Conservation (phyloP, 192 early-diverging fungal species). For the Polychytrium aggregatum region DNA sequence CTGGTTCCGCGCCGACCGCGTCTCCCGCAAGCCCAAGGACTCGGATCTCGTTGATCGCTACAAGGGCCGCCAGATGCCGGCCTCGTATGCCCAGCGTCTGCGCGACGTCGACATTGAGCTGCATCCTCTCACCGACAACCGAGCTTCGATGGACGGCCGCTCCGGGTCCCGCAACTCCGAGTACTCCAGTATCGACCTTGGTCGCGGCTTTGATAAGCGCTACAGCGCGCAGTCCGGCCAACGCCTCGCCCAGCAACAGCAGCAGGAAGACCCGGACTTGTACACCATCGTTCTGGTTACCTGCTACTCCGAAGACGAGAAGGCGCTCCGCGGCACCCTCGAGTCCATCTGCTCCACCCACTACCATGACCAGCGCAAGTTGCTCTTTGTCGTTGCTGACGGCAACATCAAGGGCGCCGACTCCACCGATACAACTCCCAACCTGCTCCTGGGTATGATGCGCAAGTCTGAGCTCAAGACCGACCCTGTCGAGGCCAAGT, state of each 20-base stretch:
- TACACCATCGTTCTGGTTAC: conserved; percentile 69
- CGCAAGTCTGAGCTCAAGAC: conserved; percentile 14
- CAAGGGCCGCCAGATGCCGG: too few species aligned
- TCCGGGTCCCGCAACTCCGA: conserved; percentile 51
- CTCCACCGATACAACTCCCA: conserved; percentile 68
- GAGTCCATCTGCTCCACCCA: conserved; percentile 78
- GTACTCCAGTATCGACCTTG: too few species aligned
- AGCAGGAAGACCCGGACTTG: conserved; percentile 51
- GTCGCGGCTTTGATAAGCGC: too few species aligned
- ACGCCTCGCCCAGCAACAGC: too few species aligned
- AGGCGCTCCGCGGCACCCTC: conserved; percentile 55
- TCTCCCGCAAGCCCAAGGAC: conserved; percentile 25
- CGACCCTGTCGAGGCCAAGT: conserved; percentile 11
- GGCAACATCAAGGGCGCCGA: conserved; percentile 83
- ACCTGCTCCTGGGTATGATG: conserved; percentile 69
- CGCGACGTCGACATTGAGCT: too few species aligned
- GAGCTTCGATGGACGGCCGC: conserved; percentile 57
- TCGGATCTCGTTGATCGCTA: too few species aligned
- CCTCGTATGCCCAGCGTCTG: too few species aligned
- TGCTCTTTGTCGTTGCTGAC: conserved; percentile 85
- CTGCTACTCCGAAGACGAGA: conserved; percentile 79
- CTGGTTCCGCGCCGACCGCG: conserved; percentile 26
- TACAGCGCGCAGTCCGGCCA: too few species aligned
- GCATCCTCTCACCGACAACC: neutral
- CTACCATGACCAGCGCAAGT: conserved; percentile 74